phyloP scores from a whole-genome alignment of 768 basidiomycete genomes.

The Podaxis carcinomalis region DNA sequence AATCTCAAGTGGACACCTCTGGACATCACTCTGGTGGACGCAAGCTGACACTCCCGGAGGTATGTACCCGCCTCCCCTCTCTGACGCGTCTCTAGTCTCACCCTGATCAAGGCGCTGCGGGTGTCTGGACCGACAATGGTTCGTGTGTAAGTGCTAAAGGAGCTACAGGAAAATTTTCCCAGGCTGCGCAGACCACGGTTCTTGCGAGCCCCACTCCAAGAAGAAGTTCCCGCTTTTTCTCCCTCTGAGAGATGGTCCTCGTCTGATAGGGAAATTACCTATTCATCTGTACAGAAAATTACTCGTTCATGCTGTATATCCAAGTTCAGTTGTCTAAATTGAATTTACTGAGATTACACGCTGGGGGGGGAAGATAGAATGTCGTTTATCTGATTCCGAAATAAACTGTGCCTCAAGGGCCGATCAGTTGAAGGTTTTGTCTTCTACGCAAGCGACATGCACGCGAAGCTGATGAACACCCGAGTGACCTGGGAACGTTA shows the following conservation, averaged over 20 bases:
- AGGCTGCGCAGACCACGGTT: background rate
- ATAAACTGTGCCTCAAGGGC: background rate
- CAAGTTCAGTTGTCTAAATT: background rate
- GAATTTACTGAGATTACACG: background rate
- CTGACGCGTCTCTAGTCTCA: background rate
- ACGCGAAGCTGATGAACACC: background rate
- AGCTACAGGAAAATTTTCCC: background rate
- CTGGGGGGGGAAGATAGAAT: background rate
- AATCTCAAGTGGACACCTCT: constrained; percentile 29
- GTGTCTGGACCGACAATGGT: constrained; percentile 57
- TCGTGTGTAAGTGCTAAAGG: constrained; percentile 29
- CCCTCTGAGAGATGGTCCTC: background rate
- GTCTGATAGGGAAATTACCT: background rate
- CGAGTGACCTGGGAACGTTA: background rate
- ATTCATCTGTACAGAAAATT: background rate
- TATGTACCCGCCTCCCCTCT: constrained; percentile 16
- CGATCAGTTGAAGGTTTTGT: background rate
- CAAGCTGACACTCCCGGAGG: constrained; percentile 52
- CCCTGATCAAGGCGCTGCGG: constrained; percentile 34
- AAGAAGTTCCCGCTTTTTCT: constrained; percentile 4
- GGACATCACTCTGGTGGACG: constrained; percentile 61
- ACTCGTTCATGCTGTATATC: background rate
- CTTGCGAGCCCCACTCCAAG: background rate
- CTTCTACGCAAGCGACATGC: constrained; percentile 4
- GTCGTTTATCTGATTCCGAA: background rate